Evolutionary conservation across 164 flowering plant species (phyloP), one percentile per base, ranked within the genome.

Genomic region (Annona squamosa): DNA sequence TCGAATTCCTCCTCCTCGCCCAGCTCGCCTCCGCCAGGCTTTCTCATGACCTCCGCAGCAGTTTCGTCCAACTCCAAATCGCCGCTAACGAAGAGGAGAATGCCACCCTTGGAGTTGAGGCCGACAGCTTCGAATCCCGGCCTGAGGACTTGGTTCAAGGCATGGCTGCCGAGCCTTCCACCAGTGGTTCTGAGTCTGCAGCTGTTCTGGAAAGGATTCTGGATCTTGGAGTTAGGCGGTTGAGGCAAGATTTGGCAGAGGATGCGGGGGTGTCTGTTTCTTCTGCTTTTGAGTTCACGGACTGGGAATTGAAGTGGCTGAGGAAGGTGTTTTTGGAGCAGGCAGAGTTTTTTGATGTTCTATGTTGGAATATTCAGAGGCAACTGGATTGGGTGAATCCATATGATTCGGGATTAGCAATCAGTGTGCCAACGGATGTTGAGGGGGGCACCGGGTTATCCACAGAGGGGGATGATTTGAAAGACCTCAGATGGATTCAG

Each of bases 1-100:
- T 85, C 2, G 99, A 95, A 76, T 91, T 95, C 68, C 72, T 88
- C 75, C 70, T 95, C 44, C 75, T 87, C 17, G 81, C 87, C 4
- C 93, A 93, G 48, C 68, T 80, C 17, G 67, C 89, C 46, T 79
- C 71, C 37, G 88, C 89, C 77, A 83, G 84, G 76, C 82, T 85
- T 42, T 76, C 79, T 10, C 80, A 82, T 9, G 78, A 77, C 56
- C 26, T 73, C 72, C 70, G 76, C 12, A 74, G 62, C 42, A 74
- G 64, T 26, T 70, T 71, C 65, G 69, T 74, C 0, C 84, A 79
- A 67, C 70, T 79, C 63, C 87, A 82, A 10, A 75, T 46, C 48
- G 69, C 72, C 52, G 85, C 67, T 42, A 77, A 70, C 48, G 85
- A 63, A 2, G 83, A 74, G 2, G 59, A 10, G 59, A 52, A 16